Conservation (phyloP, 805 yeast genomes). For the Candida alai region DNA sequence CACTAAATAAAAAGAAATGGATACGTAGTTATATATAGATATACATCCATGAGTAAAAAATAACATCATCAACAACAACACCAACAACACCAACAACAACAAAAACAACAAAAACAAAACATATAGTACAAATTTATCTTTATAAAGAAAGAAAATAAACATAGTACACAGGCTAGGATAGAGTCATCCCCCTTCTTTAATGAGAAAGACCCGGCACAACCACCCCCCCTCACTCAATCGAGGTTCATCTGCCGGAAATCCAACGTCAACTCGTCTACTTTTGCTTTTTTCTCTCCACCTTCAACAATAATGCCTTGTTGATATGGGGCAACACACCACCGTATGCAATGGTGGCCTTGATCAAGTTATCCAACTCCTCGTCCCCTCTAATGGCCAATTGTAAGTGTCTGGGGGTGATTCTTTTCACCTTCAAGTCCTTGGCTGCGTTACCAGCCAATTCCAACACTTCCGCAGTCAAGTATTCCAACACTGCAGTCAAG, state of each 20-base stretch:
- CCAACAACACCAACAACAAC: constrained; percentile 1
- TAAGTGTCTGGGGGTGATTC: constrained; percentile 96
- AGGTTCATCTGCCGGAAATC: constrained; percentile 1
- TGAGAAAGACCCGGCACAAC: constrained; percentile 1
- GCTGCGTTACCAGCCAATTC: constrained; percentile 99
- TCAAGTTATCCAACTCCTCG: constrained; percentile 91
- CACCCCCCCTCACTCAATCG: not conserved
- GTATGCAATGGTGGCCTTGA: constrained; percentile 92
- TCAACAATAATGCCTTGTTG: constrained; percentile 73
- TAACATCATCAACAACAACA: too few species aligned
- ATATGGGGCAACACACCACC: constrained; percentile 98
- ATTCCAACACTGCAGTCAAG: constrained; percentile 92
- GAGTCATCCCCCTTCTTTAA: too few species aligned
- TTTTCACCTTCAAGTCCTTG: constrained; percentile 88
- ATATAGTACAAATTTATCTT: constrained; percentile 4
- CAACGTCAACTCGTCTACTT: constrained; percentile 5
- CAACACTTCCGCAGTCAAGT: constrained; percentile 92
- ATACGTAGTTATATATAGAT: too few species aligned
- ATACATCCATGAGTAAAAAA: too few species aligned
- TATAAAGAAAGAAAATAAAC: not conserved
- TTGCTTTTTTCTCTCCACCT: constrained; percentile 60
- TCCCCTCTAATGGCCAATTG: constrained; percentile 98
- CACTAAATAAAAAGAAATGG: too few species aligned
- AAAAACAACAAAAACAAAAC: constrained; percentile 3
- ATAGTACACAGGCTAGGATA: too few species aligned